Evolutionary conservation across 2,329 filamentous ascomycete species (phyloP).

Genomic region (Pyricularia pennisetigena): DNA sequence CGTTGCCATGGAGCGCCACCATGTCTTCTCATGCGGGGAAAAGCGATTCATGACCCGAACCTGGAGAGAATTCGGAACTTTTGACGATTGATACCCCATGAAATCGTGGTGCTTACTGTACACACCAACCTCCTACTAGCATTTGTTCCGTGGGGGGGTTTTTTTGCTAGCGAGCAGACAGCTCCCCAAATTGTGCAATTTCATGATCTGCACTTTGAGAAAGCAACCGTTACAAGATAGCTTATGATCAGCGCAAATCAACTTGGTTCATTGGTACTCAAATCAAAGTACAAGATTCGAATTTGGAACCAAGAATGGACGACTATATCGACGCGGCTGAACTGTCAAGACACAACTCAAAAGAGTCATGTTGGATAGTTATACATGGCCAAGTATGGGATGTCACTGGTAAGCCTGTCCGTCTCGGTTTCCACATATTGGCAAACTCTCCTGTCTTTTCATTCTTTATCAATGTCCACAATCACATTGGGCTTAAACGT

Average conservation of each 20-base stretch:
- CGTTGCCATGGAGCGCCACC: background rate
- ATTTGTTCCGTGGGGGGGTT: background rate
- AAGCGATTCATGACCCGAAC: background rate
- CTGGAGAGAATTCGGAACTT: background rate
- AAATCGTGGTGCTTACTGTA: background rate
- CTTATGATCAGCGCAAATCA: background rate
- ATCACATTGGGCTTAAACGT: background rate
- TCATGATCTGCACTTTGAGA: background rate
- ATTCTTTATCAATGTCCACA: background rate
- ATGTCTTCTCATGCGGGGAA: background rate
- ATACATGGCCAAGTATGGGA: slow-evolving; percentile 2
- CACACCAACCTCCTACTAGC: background rate
- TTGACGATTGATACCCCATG: background rate
- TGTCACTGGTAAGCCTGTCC: background rate
- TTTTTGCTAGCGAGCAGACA: background rate
- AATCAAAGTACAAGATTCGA: background rate
- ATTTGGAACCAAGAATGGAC: background rate
- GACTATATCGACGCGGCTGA: background rate
- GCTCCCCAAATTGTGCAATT: background rate
- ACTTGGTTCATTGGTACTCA: background rate
- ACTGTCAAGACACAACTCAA: slow-evolving; percentile 1
- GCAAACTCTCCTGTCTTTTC: background rate
- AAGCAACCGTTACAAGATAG: background rate
- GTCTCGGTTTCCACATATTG: background rate
- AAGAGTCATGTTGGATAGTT: background rate